phyloP scores from a whole-genome alignment of 176 grass and related monocot species.

The Tuctoria greenei region DNA sequence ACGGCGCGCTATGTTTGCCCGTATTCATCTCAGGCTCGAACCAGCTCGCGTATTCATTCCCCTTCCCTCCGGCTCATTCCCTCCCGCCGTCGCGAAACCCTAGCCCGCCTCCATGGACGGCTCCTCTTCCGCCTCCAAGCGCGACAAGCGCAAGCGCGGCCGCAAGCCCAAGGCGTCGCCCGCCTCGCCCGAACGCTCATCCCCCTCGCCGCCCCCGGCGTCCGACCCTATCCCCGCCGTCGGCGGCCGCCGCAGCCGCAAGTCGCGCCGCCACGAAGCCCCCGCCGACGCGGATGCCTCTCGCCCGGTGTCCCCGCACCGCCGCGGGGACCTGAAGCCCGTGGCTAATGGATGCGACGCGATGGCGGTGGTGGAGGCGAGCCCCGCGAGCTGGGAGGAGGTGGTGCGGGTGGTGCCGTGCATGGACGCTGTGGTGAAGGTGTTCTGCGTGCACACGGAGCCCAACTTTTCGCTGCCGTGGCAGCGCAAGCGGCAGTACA shows the following conservation, averaged over 20 bases:
- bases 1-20: neutral
- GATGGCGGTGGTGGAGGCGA: slow-evolving; percentile 17
- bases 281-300: slow-evolving; percentile 27
- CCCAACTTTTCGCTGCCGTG: slow-evolving; percentile 93
- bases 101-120: slow-evolving; percentile 48
- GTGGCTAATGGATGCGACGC: slow-evolving; percentile 34
- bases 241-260: slow-evolving; percentile 39
- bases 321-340: slow-evolving; percentile 29
- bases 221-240: slow-evolving; percentile 9
- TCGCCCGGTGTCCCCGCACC: slow-evolving; percentile 29
- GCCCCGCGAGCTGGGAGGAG: slow-evolving; percentile 62
- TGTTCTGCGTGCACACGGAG: slow-evolving; percentile 95
- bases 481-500: slow-evolving; percentile 93
- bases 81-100: slow-evolving; percentile 38
- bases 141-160: slow-evolving; percentile 47
- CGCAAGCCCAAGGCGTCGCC: slow-evolving; percentile 51
- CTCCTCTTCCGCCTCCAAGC: slow-evolving; percentile 44
- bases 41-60: neutral
- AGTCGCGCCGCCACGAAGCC: slow-evolving; percentile 43
- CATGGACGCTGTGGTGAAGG: slow-evolving; percentile 97
- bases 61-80: slow-evolving; percentile 9
- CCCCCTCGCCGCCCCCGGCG: slow-evolving; percentile 11
- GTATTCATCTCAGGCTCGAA: neutral
- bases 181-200: slow-evolving; percentile 25
- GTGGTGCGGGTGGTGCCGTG: slow-evolving; percentile 67